Conservation (phyloP, 768 basidiomycete species). For the Hemileccinum impolitum region DNA sequence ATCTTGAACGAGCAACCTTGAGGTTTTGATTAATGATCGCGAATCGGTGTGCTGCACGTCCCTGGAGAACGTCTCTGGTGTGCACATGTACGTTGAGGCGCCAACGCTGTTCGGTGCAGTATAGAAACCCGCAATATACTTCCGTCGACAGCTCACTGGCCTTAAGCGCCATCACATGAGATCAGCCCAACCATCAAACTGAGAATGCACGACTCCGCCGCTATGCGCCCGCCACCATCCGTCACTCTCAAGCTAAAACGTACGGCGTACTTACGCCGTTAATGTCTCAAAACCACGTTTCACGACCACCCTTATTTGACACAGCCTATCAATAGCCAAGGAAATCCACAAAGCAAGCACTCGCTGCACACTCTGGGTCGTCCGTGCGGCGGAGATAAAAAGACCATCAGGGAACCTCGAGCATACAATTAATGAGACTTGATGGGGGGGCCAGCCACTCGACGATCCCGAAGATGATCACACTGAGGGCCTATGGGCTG, state of each 20-base stretch:
- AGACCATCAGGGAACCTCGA: too few relatives aligned
- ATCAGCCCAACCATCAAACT: not conserved
- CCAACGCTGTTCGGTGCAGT: not conserved
- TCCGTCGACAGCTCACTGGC: too few relatives aligned
- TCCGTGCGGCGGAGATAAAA: constrained; percentile 20
- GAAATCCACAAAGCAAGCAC: too few relatives aligned
- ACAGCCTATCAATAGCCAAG: not conserved
- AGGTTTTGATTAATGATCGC: constrained; percentile 9
- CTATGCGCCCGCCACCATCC: too few relatives aligned
- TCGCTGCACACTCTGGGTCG: too few relatives aligned
- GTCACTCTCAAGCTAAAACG: constrained; percentile 11
- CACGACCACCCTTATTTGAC: not conserved
- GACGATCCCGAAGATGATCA: too few relatives aligned
- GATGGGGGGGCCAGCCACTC: too few relatives aligned
- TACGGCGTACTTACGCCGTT: constrained; percentile 6
- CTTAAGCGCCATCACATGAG: too few relatives aligned
- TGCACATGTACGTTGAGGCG: not conserved
- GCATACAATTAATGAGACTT: too few relatives aligned
- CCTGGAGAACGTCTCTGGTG: not conserved
- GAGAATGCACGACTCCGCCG: not conserved
- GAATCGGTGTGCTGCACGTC: constrained; percentile 8
- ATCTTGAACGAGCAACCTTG: not conserved
- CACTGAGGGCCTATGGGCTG: too few relatives aligned
- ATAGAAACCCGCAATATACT: not conserved
- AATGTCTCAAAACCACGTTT: constrained; percentile 5